Evolutionary conservation across 768 basidiomycete genomes (phyloP).

Genomic region (Pleurotus tuoliensis): DNA sequence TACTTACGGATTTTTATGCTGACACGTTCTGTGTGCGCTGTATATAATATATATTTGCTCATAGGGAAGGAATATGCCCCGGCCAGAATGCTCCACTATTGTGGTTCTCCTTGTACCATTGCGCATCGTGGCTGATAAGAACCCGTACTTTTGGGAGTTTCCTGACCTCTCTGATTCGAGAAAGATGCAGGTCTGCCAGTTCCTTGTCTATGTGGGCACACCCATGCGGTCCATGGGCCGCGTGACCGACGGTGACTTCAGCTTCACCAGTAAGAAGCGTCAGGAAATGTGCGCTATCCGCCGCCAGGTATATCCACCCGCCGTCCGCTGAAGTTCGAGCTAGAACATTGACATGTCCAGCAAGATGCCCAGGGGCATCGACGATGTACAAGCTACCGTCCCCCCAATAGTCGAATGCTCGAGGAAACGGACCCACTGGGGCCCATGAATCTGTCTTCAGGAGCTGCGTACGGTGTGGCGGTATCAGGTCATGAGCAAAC

Average conservation of each 20-base stretch:
- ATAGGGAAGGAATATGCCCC: slow-evolving; percentile 23
- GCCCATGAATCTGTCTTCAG: slow-evolving; percentile 27
- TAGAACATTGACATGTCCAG: slow-evolving; percentile 52
- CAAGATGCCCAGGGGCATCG: slow-evolving; percentile 53
- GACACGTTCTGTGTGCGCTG: background rate
- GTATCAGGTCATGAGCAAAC: slow-evolving; percentile 29
- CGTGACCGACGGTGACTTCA: slow-evolving; percentile 27
- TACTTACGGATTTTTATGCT: background rate
- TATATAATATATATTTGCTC: too few relatives aligned
- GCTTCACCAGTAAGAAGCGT: slow-evolving; percentile 43
- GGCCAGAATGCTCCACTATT: slow-evolving; percentile 40
- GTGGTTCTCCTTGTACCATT: slow-evolving; percentile 46
- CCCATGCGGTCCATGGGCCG: slow-evolving; percentile 17
- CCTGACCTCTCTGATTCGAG: slow-evolving; percentile 33
- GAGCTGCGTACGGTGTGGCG: slow-evolving; percentile 36
- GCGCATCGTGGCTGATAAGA: slow-evolving; percentile 49
- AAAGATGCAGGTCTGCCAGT: slow-evolving; percentile 37
- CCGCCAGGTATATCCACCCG: slow-evolving; percentile 53
- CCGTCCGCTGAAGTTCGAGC: slow-evolving; percentile 50
- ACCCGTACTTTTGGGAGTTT: slow-evolving; percentile 36
- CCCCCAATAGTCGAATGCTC: slow-evolving; percentile 47
- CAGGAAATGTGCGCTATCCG: slow-evolving; percentile 55
- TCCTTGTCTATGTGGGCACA: slow-evolving; percentile 44
- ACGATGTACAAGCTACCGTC: slow-evolving; percentile 59
- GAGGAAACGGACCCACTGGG: slow-evolving; percentile 48